phyloP scores from a whole-genome alignment of 2,329 filamentous ascomycete genomes.

The Clarireedia paspali region DNA sequence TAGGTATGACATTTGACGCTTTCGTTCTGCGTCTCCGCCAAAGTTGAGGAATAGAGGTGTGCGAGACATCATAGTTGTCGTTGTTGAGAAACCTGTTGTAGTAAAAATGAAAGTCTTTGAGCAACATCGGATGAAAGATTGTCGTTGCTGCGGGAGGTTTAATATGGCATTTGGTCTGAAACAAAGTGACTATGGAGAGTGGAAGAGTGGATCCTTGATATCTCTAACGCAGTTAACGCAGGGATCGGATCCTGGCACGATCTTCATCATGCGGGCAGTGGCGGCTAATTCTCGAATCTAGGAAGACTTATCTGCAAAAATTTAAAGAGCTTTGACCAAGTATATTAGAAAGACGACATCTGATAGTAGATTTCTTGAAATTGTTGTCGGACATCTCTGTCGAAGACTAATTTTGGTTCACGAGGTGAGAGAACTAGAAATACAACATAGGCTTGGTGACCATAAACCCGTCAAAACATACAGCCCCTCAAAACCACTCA shows the following conservation, averaged over 20 bases:
- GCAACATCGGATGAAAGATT: neutral
- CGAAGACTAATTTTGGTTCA: slow-evolving; percentile 10
- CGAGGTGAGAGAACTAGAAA: slow-evolving; percentile 29
- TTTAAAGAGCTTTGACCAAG: neutral
- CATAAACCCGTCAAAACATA: slow-evolving; percentile 12
- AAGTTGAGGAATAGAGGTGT: slow-evolving; percentile 18
- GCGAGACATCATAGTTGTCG: slow-evolving; percentile 15
- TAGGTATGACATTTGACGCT: slow-evolving; percentile 16
- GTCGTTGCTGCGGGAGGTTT: neutral
- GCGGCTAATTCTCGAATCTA: neutral
- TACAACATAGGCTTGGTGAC: slow-evolving; percentile 25
- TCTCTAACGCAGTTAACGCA: neutral
- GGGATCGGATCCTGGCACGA: neutral
- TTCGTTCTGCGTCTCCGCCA: slow-evolving; percentile 9
- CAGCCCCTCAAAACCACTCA: slow-evolving; percentile 15
- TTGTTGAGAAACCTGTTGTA: neutral
- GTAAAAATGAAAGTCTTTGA: neutral
- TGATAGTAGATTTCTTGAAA: no score
- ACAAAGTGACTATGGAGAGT: neutral
- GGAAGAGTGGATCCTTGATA: neutral
- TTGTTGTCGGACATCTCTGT: neutral
- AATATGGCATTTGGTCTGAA: neutral
- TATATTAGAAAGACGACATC: neutral
- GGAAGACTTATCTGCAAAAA: neutral
- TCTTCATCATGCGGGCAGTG: neutral